A percentile compares a stretch with the other conserved stretches of the same genome.
Conservation (phyloP, 257 asterid species). For the Nicotiana otophora region DNA sequence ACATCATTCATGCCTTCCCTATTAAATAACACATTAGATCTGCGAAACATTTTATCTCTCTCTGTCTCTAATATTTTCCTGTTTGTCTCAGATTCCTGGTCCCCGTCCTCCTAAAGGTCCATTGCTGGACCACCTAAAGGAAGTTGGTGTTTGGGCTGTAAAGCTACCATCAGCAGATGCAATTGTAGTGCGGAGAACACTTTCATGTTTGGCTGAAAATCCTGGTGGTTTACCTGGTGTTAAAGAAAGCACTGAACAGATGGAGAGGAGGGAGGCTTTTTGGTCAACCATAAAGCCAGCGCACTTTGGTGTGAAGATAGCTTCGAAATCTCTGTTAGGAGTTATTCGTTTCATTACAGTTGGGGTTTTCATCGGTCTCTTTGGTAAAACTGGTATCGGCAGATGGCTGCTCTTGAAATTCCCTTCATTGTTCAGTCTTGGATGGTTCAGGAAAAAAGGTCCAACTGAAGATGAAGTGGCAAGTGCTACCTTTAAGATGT, state of each 20-base stretch:
- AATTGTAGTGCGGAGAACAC: conserved; percentile 65
- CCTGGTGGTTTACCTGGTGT: conserved; percentile 66
- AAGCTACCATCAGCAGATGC: conserved; percentile 86
- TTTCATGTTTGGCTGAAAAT: conserved; percentile 41
- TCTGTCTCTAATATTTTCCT: not conserved
- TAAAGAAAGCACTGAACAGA: conserved; percentile 40
- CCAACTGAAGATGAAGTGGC: conserved; percentile 83
- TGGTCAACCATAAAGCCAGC: conserved; percentile 77
- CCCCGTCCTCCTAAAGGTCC: conserved; percentile 58
- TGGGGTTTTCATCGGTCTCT: conserved; percentile 55
- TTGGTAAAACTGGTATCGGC: conserved; percentile 42
- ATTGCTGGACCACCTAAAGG: conserved; percentile 51
- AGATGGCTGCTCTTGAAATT: conserved; percentile 63
- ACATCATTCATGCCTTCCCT: no score
- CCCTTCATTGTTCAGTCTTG: conserved; percentile 65
- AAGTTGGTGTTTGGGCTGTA: conserved; percentile 66
- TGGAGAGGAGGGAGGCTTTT: conserved; percentile 51
- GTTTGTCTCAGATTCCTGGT: conserved; percentile 65
- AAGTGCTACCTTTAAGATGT: conserved; percentile 77
- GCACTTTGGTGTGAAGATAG: conserved; percentile 71
- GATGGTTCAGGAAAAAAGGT: conserved; percentile 63
- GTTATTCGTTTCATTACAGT: conserved; percentile 42
- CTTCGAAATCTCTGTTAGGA: conserved; percentile 46
- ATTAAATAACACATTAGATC: not conserved
- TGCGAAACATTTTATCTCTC: not conserved